These are phyloP conservation scores for Zasmidium cellare DNA, from an alignment of 2,329 filamentous ascomycete species.

Conservation along the genomic window DNA sequence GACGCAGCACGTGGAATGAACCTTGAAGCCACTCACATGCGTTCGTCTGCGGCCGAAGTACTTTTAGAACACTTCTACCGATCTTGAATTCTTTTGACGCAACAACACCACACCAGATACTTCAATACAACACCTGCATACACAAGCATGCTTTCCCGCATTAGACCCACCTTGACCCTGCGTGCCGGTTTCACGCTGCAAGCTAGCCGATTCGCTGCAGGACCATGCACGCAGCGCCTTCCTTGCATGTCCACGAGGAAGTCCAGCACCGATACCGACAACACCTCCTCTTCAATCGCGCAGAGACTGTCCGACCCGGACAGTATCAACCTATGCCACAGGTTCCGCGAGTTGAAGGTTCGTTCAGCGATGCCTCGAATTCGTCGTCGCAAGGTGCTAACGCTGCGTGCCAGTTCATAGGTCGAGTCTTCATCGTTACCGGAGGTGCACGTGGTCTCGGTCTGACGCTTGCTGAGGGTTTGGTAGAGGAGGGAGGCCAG, in stretches of 20 bases:
- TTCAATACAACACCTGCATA: neutral
- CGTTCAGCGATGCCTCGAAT: neutral
- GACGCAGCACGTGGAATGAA: neutral
- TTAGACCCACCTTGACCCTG: neutral
- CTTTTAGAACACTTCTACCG: neutral
- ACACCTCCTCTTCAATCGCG: slow-evolving; percentile 14
- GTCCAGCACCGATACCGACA: neutral
- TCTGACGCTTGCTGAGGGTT: slow-evolving; percentile 44
- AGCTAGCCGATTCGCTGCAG: neutral
- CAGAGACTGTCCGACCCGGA: slow-evolving; percentile 18
- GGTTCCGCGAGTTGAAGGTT: slow-evolving; percentile 26
- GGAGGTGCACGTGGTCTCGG: slow-evolving; percentile 29
- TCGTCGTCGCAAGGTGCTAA: neutral
- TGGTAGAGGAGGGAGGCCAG: slow-evolving; percentile 50
- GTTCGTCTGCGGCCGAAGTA: neutral
- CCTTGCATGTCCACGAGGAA: neutral
- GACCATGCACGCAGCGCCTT: neutral
- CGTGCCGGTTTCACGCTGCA: neutral
- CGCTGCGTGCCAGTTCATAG: slow-evolving; percentile 17
- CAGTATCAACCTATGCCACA: slow-evolving; percentile 9
- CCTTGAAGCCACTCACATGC: neutral
- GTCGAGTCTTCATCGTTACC: slow-evolving; percentile 25
- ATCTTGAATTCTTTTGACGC: neutral
- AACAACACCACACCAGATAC: neutral
- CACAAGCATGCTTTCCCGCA: neutral